Evolutionary conservation across 2,329 filamentous ascomycete genomes (phyloP).

Genomic region (Lachnellula subtilissima): DNA sequence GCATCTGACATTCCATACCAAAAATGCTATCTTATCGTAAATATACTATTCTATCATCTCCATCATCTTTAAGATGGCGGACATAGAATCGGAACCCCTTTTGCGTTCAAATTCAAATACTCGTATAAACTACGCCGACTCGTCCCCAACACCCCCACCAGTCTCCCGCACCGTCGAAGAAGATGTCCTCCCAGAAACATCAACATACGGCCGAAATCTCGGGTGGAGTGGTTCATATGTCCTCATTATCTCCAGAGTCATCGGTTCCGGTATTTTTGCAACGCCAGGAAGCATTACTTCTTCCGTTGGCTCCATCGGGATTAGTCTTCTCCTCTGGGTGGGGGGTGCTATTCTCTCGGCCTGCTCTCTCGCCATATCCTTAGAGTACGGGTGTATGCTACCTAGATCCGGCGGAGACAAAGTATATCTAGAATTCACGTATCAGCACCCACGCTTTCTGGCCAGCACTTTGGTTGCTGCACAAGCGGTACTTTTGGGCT

Average conservation of each 20-base stretch:
- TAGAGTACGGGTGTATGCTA: constrained; percentile 43
- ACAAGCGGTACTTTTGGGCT: constrained; percentile 46
- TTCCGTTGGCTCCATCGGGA: constrained; percentile 62
- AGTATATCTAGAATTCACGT: constrained; percentile 51
- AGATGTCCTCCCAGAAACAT: constrained; percentile 55
- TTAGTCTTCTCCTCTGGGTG: constrained; percentile 50
- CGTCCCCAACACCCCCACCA: neutral
- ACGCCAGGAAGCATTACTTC: constrained; percentile 49
- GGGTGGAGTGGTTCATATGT: constrained; percentile 26
- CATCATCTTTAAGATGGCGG: neutral
- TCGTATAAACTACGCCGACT: neutral
- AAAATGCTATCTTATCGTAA: neutral
- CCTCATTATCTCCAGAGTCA: constrained; percentile 27
- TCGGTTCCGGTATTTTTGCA: constrained; percentile 27
- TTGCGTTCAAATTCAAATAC: neutral
- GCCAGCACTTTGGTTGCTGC: constrained; percentile 49
- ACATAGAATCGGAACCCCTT: neutral
- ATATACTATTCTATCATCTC: neutral
- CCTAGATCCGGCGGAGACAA: constrained; percentile 47
- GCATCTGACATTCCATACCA: neutral
- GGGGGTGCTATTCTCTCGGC: constrained; percentile 42
- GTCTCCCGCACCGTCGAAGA: constrained; percentile 38
- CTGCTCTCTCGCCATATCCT: constrained; percentile 40
- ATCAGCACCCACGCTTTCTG: constrained; percentile 46
- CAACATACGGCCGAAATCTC: constrained; percentile 46